These are phyloP conservation scores for Codiaeum variegatum DNA, from an alignment of 441 rosid genomes.

Conservation along the genomic window DNA sequence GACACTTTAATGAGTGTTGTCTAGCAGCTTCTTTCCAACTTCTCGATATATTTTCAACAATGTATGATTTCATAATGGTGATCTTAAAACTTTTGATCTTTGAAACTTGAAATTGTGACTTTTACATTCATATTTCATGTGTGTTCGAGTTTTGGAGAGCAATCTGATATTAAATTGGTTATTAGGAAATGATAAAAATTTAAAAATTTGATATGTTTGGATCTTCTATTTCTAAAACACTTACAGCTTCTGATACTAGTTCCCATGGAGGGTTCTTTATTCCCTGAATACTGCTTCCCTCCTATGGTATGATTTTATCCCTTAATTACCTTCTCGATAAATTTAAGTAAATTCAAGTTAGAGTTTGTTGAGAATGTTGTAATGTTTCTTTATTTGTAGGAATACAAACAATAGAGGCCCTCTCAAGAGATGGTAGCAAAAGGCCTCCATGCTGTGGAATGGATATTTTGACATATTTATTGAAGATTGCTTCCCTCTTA, in stretches of 20 bases:
- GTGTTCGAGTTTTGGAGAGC: too few relatives aligned
- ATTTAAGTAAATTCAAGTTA: constrained; percentile 6
- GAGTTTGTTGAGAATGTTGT: constrained; percentile 19
- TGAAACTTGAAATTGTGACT: too few relatives aligned
- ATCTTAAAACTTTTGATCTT: too few relatives aligned
- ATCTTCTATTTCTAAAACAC: constrained; percentile 88
- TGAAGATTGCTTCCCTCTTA: too few relatives aligned
- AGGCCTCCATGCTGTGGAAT: constrained; percentile 87
- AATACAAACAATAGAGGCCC: constrained; percentile 86
- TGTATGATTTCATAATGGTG: too few relatives aligned
- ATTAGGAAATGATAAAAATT: too few relatives aligned
- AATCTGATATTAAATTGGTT: too few relatives aligned
- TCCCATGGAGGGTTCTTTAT: constrained; percentile 97
- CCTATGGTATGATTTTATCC: constrained; percentile 49
- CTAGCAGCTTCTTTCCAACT: too few relatives aligned
- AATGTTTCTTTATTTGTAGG: constrained; percentile 42
- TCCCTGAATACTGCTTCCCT: constrained; percentile 83
- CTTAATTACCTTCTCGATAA: constrained; percentile 10
- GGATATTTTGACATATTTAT: constrained; percentile 94
- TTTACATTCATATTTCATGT: too few relatives aligned
- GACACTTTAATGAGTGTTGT: too few relatives aligned
- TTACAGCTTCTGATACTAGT: constrained; percentile 93
- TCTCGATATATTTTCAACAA: too few relatives aligned
- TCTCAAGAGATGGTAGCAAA: constrained; percentile 92
- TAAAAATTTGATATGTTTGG: too few relatives aligned